A percentile compares a stretch with the other conserved stretches of the same genome.
phyloP scores from a whole-genome alignment of 345 rosid genomes.

The Sisymbrium irio region DNA sequence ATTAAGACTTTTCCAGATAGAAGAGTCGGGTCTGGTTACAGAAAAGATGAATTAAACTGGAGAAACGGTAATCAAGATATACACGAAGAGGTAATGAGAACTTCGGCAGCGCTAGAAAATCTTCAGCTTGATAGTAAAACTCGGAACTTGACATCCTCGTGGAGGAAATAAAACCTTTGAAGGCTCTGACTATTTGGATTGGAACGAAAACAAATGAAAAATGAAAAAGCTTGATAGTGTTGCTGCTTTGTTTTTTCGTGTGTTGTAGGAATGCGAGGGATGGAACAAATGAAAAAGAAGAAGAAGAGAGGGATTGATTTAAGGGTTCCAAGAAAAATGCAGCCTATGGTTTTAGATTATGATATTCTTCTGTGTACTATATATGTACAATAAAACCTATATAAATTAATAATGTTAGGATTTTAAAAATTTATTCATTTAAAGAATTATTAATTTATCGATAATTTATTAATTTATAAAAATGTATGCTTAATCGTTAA shows the following conservation, averaged over 20 bases:
- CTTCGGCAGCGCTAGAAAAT: constrained; percentile 82
- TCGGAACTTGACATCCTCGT: constrained; percentile 74
- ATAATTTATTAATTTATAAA: no score
- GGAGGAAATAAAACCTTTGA: constrained; percentile 56
- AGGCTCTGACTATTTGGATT: background rate
- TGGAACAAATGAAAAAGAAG: constrained; percentile 61
- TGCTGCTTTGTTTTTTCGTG: background rate
- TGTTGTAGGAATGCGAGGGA: constrained; percentile 79
- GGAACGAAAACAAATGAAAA: background rate
- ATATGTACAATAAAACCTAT: no score
- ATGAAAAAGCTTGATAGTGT: background rate
- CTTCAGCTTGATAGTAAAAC: constrained; percentile 96
- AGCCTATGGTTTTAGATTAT: background rate
- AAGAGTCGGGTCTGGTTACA: constrained; percentile 79
- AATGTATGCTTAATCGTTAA: no score
- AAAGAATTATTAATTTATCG: no score
- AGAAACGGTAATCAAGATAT: constrained; percentile 66
- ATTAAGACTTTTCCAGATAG: constrained; percentile 46
- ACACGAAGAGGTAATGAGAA: constrained; percentile 69
- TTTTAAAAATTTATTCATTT: no score
- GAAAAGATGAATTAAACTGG: constrained; percentile 85
- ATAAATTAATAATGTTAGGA: no score
- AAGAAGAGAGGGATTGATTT: constrained; percentile 47
- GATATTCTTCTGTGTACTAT: no score
- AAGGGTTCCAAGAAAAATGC: background rate